These are phyloP conservation scores for Phaeotremella skinneri DNA, from an alignment of 768 basidiomycete species.

Conservation along the genomic window DNA sequence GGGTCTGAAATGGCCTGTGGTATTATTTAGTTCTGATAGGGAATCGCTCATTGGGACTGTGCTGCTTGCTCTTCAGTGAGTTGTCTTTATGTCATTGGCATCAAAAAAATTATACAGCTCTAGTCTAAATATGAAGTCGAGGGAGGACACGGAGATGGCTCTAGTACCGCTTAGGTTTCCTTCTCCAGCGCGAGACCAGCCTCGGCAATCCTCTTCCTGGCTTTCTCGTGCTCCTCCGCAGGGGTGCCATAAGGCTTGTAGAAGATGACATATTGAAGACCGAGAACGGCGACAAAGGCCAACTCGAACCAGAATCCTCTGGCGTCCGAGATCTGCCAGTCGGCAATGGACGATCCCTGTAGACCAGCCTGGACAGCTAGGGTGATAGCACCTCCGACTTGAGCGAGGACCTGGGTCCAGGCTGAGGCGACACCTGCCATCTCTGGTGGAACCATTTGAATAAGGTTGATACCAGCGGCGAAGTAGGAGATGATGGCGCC, in stretches of 20 bases:
- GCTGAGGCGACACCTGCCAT: conserved; percentile 44
- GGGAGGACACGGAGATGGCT: not conserved
- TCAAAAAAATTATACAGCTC: too few relatives aligned
- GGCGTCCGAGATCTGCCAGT: conserved; percentile 36
- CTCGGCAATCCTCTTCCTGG: conserved; percentile 34
- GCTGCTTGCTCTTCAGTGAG: too few relatives aligned
- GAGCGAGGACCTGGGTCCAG: conserved; percentile 40
- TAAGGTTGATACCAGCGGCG: conserved; percentile 31
- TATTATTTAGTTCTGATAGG: too few relatives aligned
- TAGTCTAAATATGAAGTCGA: not conserved
- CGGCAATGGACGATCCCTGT: conserved; percentile 26
- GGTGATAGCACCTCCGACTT: conserved; percentile 41
- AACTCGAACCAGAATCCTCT: conserved; percentile 41
- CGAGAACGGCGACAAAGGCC: conserved; percentile 32
- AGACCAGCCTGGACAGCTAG: conserved; percentile 48
- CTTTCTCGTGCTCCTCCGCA: conserved; percentile 37
- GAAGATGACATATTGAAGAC: conserved; percentile 31
- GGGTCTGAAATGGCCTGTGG: too few relatives aligned
- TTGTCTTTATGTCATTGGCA: too few relatives aligned
- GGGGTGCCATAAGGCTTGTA: conserved; percentile 38
- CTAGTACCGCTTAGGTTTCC: not conserved
- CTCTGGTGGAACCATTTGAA: conserved; percentile 43
- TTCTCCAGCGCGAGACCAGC: conserved; percentile 8
- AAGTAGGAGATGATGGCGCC: conserved; percentile 35
- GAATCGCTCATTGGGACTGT: too few relatives aligned